Conservation (phyloP, 495 filamentous ascomycete genomes). For the Cenococcum geophilum region DNA sequence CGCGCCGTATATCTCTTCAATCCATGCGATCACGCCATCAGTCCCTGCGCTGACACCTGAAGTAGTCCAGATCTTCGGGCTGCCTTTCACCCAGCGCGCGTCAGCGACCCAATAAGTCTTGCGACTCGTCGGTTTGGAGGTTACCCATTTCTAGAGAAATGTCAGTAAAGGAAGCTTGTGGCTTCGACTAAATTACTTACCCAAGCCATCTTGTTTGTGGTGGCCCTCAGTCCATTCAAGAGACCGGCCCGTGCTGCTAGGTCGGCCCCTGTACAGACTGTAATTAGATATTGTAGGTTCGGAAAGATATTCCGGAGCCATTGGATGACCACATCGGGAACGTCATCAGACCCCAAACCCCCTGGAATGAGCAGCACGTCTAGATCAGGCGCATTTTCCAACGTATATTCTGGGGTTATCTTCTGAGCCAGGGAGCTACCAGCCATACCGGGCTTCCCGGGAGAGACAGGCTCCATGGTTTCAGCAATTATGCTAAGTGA, state of each 20-base stretch:
- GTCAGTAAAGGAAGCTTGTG: neutral
- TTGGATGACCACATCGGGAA: neutral
- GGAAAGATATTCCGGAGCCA: neutral
- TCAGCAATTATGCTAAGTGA: no score
- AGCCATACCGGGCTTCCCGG: conserved; percentile 41
- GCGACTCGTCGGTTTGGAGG: no score
- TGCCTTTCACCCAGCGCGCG: neutral
- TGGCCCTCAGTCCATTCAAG: neutral
- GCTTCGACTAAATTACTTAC: neutral
- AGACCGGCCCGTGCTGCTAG: neutral
- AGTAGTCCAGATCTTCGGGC: neutral
- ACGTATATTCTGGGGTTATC: conserved; percentile 57
- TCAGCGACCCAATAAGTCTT: neutral
- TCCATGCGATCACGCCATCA: neutral
- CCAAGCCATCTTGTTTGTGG: neutral
- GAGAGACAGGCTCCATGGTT: conserved; percentile 36
- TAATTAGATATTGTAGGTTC: neutral
- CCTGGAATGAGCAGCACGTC: neutral
- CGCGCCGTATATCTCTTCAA: neutral
- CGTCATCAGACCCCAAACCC: neutral
- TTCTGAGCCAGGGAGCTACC: conserved; percentile 28
- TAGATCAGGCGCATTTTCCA: conserved; percentile 34
- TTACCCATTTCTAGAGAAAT: no score
- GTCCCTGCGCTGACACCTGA: conserved; percentile 1
- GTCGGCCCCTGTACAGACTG: neutral